Conservation (phyloP, 495 filamentous ascomycete genomes). For the Penicillium verhagenii region DNA sequence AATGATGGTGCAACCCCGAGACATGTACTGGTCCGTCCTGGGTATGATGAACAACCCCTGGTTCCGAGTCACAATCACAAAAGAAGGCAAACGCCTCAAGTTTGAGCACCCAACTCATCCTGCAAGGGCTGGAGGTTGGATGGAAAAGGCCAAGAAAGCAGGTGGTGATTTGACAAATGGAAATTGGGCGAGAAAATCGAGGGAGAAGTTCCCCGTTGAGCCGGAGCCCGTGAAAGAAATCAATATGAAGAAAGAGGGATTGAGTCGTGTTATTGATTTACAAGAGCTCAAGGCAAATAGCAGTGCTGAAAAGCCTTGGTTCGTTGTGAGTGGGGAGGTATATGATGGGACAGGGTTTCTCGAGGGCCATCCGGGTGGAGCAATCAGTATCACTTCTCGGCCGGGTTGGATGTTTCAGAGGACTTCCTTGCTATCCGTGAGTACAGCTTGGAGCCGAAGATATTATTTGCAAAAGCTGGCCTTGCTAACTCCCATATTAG, state of each 20-base stretch:
- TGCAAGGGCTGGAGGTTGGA: constrained; percentile 83
- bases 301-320: constrained; percentile 73
- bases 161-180: constrained; percentile 81
- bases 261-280: constrained; percentile 62
- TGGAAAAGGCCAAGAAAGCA: constrained; percentile 88
- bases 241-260: constrained; percentile 73
- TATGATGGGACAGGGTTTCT: constrained; percentile 87
- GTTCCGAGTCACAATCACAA: constrained; percentile 79
- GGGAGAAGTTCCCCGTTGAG: constrained; percentile 53
- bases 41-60: constrained; percentile 99
- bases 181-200: constrained; percentile 75
- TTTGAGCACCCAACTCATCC: constrained; percentile 95
- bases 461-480: not conserved
- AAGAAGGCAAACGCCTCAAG: constrained; percentile 62
- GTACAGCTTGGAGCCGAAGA: constrained; percentile 27
- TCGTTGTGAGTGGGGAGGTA: constrained; percentile 87
- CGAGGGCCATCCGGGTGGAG: constrained; percentile 85
- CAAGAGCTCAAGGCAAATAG: constrained; percentile 74
- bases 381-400: constrained; percentile 80
- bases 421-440: constrained; percentile 95
- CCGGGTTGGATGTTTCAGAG: constrained; percentile 82
- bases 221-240: constrained; percentile 60
- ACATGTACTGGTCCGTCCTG: constrained; percentile 96
- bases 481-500: constrained; percentile 38
- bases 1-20: constrained; percentile 81